Evolutionary conservation across 176 grass and related monocot species (phyloP).

Genomic region (Lolium perenne): DNA sequence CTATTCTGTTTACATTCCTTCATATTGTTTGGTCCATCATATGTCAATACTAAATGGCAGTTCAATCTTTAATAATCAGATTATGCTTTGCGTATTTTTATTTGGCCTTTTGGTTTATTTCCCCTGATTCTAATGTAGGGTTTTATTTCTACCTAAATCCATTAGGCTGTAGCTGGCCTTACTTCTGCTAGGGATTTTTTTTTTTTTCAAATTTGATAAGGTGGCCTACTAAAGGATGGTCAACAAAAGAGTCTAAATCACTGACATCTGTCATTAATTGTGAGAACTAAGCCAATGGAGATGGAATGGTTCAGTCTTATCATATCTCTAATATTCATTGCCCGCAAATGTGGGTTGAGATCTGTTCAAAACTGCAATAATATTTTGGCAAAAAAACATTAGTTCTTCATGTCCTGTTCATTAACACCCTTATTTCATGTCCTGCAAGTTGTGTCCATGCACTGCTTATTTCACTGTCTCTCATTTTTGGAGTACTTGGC

Average conservation of each 20-base stretch:
- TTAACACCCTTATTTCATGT: too few relatives aligned
- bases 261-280: background rate
- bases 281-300: background rate
- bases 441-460: too few relatives aligned
- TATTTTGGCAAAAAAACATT: background rate
- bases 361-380: background rate
- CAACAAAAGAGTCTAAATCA: background rate
- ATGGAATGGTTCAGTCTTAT: background rate
- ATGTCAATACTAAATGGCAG: background rate
- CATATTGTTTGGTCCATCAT: background rate
- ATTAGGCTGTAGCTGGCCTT: background rate
- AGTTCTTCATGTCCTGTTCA: too few relatives aligned
- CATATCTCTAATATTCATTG: background rate
- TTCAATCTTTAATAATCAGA: conserved; percentile 5
- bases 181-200: background rate
- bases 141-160: background rate
- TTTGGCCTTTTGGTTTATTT: background rate
- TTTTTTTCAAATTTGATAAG: background rate
- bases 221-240: background rate
- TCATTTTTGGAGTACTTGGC: too few relatives aligned
- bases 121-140: background rate
- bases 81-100: background rate
- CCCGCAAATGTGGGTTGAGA: background rate
- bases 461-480: too few relatives aligned
- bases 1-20: background rate